A percentile compares a stretch with the other conserved stretches of the same genome.
phyloP scores from a whole-genome alignment of 2,329 filamentous ascomycete genomes.

The Ascochyta fabae region DNA sequence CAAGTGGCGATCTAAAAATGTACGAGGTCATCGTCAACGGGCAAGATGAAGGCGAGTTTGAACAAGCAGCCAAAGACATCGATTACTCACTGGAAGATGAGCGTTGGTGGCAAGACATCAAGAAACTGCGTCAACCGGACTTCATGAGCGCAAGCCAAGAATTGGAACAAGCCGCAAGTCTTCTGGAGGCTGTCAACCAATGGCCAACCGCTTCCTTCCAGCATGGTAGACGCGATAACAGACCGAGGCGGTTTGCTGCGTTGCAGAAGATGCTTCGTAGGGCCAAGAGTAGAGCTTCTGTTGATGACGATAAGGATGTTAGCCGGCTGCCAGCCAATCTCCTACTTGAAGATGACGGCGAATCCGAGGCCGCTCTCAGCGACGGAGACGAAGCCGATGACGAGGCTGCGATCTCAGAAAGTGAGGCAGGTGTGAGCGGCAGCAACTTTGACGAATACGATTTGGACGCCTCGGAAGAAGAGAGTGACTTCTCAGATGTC shows the following conservation, averaged over 20 bases:
- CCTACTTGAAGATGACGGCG: constrained; percentile 41
- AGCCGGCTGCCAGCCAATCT: constrained; percentile 70
- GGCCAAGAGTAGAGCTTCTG: constrained; percentile 60
- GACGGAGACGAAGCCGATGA: constrained; percentile 34
- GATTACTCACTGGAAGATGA: constrained; percentile 72
- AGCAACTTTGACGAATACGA: constrained; percentile 46
- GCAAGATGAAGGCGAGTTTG: constrained; percentile 55
- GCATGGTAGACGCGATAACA: constrained; percentile 54
- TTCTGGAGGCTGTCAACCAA: constrained; percentile 52
- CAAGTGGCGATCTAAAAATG: constrained; percentile 72
- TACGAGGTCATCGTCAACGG: constrained; percentile 82
- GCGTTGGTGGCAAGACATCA: constrained; percentile 83
- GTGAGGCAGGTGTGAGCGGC: constrained; percentile 37
- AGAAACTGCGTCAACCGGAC: constrained; percentile 53
- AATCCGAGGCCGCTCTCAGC: constrained; percentile 48
- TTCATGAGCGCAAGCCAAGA: constrained; percentile 52
- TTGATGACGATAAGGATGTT: constrained; percentile 57
- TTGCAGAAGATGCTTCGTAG: constrained; percentile 68
- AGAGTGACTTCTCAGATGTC: constrained; percentile 23
- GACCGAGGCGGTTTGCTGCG: constrained; percentile 61
- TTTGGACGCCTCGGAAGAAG: constrained; percentile 42
- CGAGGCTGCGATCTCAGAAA: constrained; percentile 41
- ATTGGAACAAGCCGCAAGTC: constrained; percentile 52
- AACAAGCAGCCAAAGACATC: constrained; percentile 66
- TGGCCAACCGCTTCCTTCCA: constrained; percentile 63